Percentiles rank a stretch among this genome's conserved stretches.
Evolutionary conservation across 73 alveolate genomes (phyloP).

Genomic region (Durusdinium trenchii): DNA sequence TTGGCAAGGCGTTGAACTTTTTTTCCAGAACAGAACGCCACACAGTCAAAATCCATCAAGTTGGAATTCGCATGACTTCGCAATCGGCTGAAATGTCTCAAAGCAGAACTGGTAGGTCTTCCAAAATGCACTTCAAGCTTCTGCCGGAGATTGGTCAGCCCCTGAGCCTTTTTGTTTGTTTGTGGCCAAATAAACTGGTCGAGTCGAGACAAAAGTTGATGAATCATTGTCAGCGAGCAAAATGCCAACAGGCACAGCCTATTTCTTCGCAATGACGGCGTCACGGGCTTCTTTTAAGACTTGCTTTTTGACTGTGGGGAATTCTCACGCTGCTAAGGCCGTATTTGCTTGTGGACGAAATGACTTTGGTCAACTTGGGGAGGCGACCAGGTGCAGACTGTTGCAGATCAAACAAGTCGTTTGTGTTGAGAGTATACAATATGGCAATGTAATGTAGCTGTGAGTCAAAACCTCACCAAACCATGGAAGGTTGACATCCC

Average conservation of each 20-base stretch:
- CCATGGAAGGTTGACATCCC: not conserved
- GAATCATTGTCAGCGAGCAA: not conserved
- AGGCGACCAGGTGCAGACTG: conserved; percentile 70
- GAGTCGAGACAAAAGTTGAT: not conserved
- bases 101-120: not conserved
- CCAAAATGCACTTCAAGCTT: conserved; percentile 62
- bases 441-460: not conserved
- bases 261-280: conserved; percentile 65
- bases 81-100: not conserved
- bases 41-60: no score
- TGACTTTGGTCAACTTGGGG: conserved; percentile 89
- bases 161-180: not conserved
- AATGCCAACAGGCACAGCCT: conserved; percentile 71
- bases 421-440: not conserved
- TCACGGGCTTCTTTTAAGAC: not conserved
- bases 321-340: not conserved
- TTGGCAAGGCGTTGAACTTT: no score
- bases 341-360: conserved; percentile 79
- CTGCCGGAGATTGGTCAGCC: conserved; percentile 90
- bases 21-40: no score
- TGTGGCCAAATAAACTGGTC: not conserved
- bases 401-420: not conserved
- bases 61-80: no score
- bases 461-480: not conserved
- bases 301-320: not conserved